Percentiles rank a stretch among this genome's conserved stretches.
Conservation (phyloP, 345 rosid genomes). For the Salix purpurea region DNA sequence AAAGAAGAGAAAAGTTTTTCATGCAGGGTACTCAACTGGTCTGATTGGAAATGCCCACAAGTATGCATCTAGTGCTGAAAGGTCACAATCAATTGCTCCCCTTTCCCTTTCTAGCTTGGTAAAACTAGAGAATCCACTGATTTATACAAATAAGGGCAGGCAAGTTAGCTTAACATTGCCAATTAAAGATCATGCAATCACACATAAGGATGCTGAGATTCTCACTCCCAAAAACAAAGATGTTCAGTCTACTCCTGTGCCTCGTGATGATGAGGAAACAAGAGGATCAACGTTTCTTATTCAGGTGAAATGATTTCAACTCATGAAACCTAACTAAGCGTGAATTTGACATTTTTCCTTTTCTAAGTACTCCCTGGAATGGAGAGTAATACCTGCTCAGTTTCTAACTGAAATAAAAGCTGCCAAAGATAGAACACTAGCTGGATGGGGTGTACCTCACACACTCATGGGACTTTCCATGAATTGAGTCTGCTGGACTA, state of each 20-base stretch:
- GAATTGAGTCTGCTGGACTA: not conserved
- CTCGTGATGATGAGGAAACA: conserved; percentile 46
- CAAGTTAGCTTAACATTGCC: conserved; percentile 27
- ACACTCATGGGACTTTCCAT: not conserved
- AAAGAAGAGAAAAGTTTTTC: conserved; percentile 54
- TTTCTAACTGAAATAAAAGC: not conserved
- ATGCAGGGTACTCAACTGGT: conserved; percentile 20
- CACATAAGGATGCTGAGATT: conserved; percentile 15
- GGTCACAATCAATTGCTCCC: conserved; percentile 20
- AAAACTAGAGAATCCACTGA: conserved; percentile 25
- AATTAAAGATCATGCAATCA: conserved; percentile 22
- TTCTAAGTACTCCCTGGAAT: not conserved
- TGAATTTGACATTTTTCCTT: not conserved
- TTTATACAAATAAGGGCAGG: conserved; percentile 19
- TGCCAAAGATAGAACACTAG: not conserved
- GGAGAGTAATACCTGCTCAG: not conserved
- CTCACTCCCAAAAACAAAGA: conserved; percentile 19
- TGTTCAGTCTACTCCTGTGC: conserved; percentile 22
- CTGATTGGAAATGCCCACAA: conserved; percentile 7
- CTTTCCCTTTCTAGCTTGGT: conserved; percentile 25
- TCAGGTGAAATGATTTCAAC: conserved; percentile 43
- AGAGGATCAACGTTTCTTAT: conserved; percentile 68
- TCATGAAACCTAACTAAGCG: not conserved
- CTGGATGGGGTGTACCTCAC: not conserved
- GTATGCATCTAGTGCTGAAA: conserved; percentile 23